Evolutionary conservation across 2,329 filamentous ascomycete genomes (phyloP), one percentile per base, ranked within the genome.

Genomic region (Orbilia quercus): DNA sequence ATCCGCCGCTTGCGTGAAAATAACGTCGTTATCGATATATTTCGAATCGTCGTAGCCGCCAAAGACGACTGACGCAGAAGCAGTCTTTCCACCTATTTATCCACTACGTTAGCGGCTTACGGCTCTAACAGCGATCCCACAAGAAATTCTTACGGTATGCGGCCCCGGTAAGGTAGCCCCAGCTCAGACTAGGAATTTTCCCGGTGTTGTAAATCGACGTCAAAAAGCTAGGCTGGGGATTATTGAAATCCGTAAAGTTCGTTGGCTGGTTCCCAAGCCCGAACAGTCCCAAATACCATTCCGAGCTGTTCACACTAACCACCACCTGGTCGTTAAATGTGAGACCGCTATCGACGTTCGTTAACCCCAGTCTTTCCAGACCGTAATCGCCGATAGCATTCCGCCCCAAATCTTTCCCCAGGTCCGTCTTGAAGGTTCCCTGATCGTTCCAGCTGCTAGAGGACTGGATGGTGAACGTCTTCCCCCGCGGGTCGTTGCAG

Each of bases 181-280:
- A 74, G 42, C 70, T 74, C 47, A 67, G 38, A 57, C 70, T 67
- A 9, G 70, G 60, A 45, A 74, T 74, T 23, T 44, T 12, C 1
- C 63, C 63, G 14, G 54, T 34, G 23, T 74, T 53, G 38, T 66
- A 66, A 38, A 74, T 23, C n/a, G 70, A 57, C 1, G 62, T 67
- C 42, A 74, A 45, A 44, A 67, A 74, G 18, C 62, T 67, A 0
- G 54, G 62, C 34, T 74, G 70, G 9, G 70, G 70, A 25, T 74
- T 62, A 40, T 74, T 74, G 23, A 67, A 74, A 31, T 66, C 55
- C 7, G 70, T 44, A 28, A 74, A 74, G 22, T 74, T 66, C 18
- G 70, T 74, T 5, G 70, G 63, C 38, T 74, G 70, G 11, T 60
- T 67, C 9, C 70, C 63, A 36, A 74, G 12, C 18, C 70, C 70